A percentile compares a stretch with the other conserved stretches of the same genome.
These are phyloP conservation scores for Tolypocladium cylindrosporum DNA, from an alignment of 2,329 filamentous ascomycete species.

Conservation along the genomic window DNA sequence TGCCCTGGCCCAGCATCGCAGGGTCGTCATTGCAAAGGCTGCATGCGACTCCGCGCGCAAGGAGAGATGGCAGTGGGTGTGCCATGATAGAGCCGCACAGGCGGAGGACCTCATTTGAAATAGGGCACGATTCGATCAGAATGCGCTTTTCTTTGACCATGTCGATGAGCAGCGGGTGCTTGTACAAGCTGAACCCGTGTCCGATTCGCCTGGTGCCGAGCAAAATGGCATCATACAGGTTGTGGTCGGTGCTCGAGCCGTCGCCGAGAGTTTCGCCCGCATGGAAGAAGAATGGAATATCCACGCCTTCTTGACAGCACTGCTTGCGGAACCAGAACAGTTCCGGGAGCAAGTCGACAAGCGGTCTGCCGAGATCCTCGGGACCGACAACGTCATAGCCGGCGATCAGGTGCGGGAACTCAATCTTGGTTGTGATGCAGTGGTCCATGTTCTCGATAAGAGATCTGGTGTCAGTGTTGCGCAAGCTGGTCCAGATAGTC, in stretches of 20 bases:
- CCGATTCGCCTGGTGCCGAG: conserved; percentile 84
- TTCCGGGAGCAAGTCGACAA: conserved; percentile 69
- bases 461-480: conserved; percentile 50
- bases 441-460: conserved; percentile 77
- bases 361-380: conserved; percentile 68
- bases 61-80: conserved; percentile 73
- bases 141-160: conserved; percentile 85
- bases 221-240: conserved; percentile 82
- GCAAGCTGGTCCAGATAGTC: conserved; percentile 75
- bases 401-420: conserved; percentile 68
- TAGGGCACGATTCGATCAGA: conserved; percentile 80
- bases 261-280: conserved; percentile 77
- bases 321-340: conserved; percentile 90
- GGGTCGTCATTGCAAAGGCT: conserved; percentile 87
- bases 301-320: conserved; percentile 65
- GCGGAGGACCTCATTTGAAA: conserved; percentile 79
- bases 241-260: conserved; percentile 64
- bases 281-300: conserved; percentile 93
- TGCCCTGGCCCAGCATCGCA: conserved; percentile 75
- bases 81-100: conserved; percentile 66
- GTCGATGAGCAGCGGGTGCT: conserved; percentile 81
- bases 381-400: conserved; percentile 88
- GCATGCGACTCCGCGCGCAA: conserved; percentile 76
- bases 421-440: conserved; percentile 73
- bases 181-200: conserved; percentile 80